Evolutionary conservation across 2,329 filamentous ascomycete species (phyloP).

Genomic region (Sphaerulina populicola): DNA sequence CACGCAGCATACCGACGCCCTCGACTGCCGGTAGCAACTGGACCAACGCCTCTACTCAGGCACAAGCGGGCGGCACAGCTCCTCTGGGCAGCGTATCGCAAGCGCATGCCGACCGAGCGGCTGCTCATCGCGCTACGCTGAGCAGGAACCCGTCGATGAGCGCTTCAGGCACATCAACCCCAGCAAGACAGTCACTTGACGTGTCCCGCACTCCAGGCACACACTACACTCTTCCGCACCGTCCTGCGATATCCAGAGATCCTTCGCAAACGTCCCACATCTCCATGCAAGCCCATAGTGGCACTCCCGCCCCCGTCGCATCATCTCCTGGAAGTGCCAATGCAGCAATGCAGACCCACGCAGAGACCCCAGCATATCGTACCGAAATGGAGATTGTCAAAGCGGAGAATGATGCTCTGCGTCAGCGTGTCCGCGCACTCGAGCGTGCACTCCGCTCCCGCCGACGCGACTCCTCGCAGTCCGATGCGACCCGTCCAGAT

Average conservation of each 20-base stretch:
- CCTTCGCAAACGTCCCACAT: slow-evolving; percentile 23
- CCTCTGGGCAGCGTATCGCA: slow-evolving; percentile 28
- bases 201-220: slow-evolving; percentile 17
- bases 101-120: slow-evolving; percentile 32
- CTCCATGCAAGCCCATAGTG: slow-evolving; percentile 24
- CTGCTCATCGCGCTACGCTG: slow-evolving; percentile 22
- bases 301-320: slow-evolving; percentile 17
- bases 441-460: slow-evolving; percentile 37
- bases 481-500: slow-evolving; percentile 22
- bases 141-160: slow-evolving; percentile 31
- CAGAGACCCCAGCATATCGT: slow-evolving; percentile 39
- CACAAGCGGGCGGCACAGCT: slow-evolving; percentile 19
- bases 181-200: slow-evolving; percentile 30
- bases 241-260: slow-evolving; percentile 30
- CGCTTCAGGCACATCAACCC: slow-evolving; percentile 31
- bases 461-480: slow-evolving; percentile 28
- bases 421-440: slow-evolving; percentile 41
- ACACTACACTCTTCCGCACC: slow-evolving; percentile 27
- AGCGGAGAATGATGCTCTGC: slow-evolving; percentile 42
- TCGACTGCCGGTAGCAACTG: slow-evolving; percentile 18
- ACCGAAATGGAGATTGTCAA: slow-evolving; percentile 44
- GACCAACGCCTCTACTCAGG: slow-evolving; percentile 17
- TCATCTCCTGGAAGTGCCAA: slow-evolving; percentile 17
- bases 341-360: slow-evolving; percentile 25
- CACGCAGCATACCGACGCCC: slow-evolving; percentile 24